A percentile compares a stretch with the other conserved stretches of the same genome.
Conservation (phyloP, 139 green algal genomes). For the Desmodesmus armatus region DNA sequence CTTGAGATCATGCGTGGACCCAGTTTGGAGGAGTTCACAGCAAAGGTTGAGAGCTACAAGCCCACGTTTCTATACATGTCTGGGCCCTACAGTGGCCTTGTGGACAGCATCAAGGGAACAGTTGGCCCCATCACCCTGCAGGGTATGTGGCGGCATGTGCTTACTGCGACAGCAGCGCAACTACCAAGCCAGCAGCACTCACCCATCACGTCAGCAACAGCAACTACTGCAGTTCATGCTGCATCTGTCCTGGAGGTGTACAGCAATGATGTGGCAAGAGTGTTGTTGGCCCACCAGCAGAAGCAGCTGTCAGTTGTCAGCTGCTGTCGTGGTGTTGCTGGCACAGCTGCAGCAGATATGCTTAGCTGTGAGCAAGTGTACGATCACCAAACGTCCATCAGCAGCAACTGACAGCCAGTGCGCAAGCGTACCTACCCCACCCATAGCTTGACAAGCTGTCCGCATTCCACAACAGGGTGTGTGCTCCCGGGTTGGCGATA, state of each 20-base stretch:
- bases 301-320: too few species aligned
- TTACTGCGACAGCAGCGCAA: not conserved
- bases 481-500: too few species aligned
- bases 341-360: too few species aligned
- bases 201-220: not conserved
- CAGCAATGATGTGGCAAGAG: not conserved
- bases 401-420: too few species aligned
- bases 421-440: too few species aligned
- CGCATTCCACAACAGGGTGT: too few species aligned
- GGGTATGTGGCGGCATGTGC: not conserved
- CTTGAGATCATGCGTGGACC: constrained; percentile 62
- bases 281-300: too few species aligned
- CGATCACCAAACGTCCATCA: too few species aligned
- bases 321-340: too few species aligned
- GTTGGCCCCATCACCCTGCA: constrained; percentile 43
- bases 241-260: not conserved
- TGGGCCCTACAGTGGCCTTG: constrained; percentile 33
- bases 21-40: constrained; percentile 55
- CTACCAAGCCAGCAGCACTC: not conserved
- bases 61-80: constrained; percentile 74
- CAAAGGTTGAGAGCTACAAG: constrained; percentile 46
- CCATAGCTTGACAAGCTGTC: too few species aligned
- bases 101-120: constrained; percentile 44
- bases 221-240: not conserved
- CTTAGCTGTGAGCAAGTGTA: too few species aligned